Base-by-base conservation (phyloP, 2,329 filamentous ascomycete genomes). In the Colletotrichum trifolii region DNA sequence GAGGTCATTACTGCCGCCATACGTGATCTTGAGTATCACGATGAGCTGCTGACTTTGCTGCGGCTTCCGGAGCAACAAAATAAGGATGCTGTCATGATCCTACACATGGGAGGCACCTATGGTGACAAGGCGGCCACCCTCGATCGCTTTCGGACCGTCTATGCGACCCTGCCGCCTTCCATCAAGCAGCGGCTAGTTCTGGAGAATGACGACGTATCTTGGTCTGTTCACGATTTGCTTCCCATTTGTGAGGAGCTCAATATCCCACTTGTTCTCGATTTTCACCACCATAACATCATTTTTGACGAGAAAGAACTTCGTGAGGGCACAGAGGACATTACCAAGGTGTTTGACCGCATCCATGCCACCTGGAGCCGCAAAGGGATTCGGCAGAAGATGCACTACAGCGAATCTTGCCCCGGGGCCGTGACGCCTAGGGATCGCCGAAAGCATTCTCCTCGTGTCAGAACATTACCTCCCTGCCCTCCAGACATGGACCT, bases 161-260 rank as follows among this genome's bases (percentile, higher is more conserved):
- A 97, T 68, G 80, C 80, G 1, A 82, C 74, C 2, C 75, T 96
- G 0, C 85, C 91, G 0, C 83, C 87, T 4, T 85, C 87, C 3
- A 82, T 97, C 68, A 97, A 96, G 77, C 87, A 88, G 6, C 87
- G 95, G 0, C 79, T 98, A 0, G 95, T 98, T 0, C 82, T 98
- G 15, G 95, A 98, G 74, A 98, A 98, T 68, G 95, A 97, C 76
- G 95, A 98, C 74, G 92, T 98, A 2, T 88, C 89, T 42, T 98
- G 93, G 91, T 90, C 87, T n/a, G 92, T 97, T 0, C 94, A 97
- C 71, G 94, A 98, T 71, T 80, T 98, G 6, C 82, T 98, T 0
- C 94, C 95, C 0, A 82, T 97, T 0, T 98, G 95, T 73, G 92
- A 98, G 76, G 94, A 97, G 76, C 82, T 97, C n/a, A 92, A 95